phyloP scores from a whole-genome alignment of 1,284 basidiomycete species.

The Ganoderma sp. region DNA sequence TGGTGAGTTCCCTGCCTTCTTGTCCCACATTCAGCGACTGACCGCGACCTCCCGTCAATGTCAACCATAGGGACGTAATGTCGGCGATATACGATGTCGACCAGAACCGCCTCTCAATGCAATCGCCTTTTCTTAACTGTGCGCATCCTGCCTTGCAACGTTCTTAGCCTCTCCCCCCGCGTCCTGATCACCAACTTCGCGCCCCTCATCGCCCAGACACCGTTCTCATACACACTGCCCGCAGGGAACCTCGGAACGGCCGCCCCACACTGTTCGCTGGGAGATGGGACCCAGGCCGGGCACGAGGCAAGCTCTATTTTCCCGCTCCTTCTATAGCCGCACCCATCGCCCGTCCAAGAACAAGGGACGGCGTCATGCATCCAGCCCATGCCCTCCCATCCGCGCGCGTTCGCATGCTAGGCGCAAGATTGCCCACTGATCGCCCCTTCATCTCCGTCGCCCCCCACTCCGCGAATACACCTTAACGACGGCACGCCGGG shows the following conservation, averaged over 20 bases:
- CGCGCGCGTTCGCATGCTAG: constrained; percentile 15
- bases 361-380: constrained; percentile 23
- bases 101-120: constrained; percentile 6
- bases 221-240: constrained; percentile 9
- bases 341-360: constrained; percentile 23
- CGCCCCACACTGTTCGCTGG: constrained; percentile 4
- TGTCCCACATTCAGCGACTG: not conserved
- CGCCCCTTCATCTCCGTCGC: constrained; percentile 25
- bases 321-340: constrained; percentile 21
- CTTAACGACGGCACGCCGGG: constrained; percentile 9
- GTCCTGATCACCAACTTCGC: not conserved
- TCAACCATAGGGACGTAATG: constrained; percentile 12
- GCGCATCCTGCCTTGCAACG: constrained; percentile 7
- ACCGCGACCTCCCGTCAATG: constrained; percentile 3
- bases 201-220: constrained; percentile 5
- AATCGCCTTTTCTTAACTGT: constrained; percentile 16
- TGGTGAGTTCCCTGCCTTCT: not conserved
- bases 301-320: constrained; percentile 16
- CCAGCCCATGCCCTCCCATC: constrained; percentile 5
- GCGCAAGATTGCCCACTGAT: constrained; percentile 6
- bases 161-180: constrained; percentile 2
- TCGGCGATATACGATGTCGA: constrained; percentile 11
- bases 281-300: constrained; percentile 15
- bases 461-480: constrained; percentile 21
- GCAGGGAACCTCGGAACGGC: constrained; percentile 13